Conservation (phyloP, 2,329 filamentous ascomycete genomes). For the Aspergillus udagawae region DNA sequence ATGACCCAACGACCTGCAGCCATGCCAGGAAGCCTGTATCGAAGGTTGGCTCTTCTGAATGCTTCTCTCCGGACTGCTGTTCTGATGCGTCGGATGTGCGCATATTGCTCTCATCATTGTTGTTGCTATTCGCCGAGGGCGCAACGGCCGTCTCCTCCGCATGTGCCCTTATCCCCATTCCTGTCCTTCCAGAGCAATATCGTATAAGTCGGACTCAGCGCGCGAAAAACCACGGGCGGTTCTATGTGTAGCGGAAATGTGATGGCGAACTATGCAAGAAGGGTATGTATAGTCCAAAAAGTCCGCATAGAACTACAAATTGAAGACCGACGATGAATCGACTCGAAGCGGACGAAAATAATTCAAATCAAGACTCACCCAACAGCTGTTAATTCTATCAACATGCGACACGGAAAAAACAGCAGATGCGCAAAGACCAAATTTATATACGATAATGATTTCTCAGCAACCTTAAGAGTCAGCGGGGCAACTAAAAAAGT, state of each 20-base stretch:
- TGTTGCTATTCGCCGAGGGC: slow-evolving; percentile 8
- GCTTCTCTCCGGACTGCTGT: slow-evolving; percentile 15
- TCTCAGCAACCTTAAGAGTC: background rate
- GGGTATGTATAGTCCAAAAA: background rate
- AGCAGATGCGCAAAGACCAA: background rate
- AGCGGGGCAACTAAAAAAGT: slow-evolving; percentile 1
- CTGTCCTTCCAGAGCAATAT: slow-evolving; percentile 4
- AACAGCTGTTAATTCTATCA: background rate
- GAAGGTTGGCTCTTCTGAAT: slow-evolving; percentile 23
- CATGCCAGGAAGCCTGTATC: slow-evolving; percentile 40
- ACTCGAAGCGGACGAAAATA: background rate
- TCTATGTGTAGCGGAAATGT: too few relatives aligned
- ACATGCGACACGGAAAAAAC: background rate
- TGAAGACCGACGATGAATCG: background rate
- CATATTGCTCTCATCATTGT: slow-evolving; percentile 13
- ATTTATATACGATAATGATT: background rate
- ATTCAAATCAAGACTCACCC: background rate
- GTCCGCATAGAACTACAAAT: background rate
- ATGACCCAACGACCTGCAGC: slow-evolving; percentile 45
- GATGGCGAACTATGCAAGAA: too few relatives aligned
- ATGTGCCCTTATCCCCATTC: slow-evolving; percentile 20
- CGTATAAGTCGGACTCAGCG: background rate
- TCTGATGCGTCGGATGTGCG: slow-evolving; percentile 3
- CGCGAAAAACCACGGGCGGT: too few relatives aligned
- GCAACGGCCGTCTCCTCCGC: slow-evolving; percentile 21